phyloP scores from a whole-genome alignment of 2,329 filamentous ascomycete genomes.

The Pezicula rhizophila region DNA sequence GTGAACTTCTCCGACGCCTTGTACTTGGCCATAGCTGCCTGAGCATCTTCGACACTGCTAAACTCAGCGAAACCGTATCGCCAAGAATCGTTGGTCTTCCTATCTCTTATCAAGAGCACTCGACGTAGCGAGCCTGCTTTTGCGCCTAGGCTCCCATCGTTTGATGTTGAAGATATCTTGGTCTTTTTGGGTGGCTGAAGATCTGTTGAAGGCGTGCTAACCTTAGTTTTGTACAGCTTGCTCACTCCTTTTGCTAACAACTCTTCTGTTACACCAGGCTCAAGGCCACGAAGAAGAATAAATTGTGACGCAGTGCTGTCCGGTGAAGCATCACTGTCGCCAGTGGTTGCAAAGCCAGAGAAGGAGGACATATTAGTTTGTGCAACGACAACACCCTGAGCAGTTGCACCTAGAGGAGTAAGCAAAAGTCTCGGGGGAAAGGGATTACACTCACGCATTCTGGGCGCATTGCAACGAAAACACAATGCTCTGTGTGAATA shows the following conservation, averaged over 20 bases:
- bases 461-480: conserved; percentile 50
- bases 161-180: conserved; percentile 47
- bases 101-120: conserved; percentile 71
- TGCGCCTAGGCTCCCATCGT: conserved; percentile 52
- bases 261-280: conserved; percentile 65
- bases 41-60: conserved; percentile 67
- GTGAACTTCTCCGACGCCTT: conserved; percentile 69
- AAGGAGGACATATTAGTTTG: conserved; percentile 31
- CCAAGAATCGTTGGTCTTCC: conserved; percentile 65
- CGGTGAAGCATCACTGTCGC: conserved; percentile 47
- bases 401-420: conserved; percentile 24
- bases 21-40: conserved; percentile 67
- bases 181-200: conserved; percentile 28
- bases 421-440: conserved; percentile 15
- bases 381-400: conserved; percentile 27
- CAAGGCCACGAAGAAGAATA: conserved; percentile 66
- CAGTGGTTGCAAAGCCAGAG: conserved; percentile 40
- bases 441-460: conserved; percentile 38
- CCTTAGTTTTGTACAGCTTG: conserved; percentile 61
- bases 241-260: conserved; percentile 66
- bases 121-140: conserved; percentile 68
- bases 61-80: conserved; percentile 84
- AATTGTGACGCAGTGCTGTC: conserved; percentile 58
- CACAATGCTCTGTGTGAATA: conserved; percentile 50
- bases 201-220: conserved; percentile 29